Evolutionary conservation across 768 basidiomycete genomes (phyloP), one percentile per base, ranked within the genome.

Genomic region (Mycena filopes): DNA sequence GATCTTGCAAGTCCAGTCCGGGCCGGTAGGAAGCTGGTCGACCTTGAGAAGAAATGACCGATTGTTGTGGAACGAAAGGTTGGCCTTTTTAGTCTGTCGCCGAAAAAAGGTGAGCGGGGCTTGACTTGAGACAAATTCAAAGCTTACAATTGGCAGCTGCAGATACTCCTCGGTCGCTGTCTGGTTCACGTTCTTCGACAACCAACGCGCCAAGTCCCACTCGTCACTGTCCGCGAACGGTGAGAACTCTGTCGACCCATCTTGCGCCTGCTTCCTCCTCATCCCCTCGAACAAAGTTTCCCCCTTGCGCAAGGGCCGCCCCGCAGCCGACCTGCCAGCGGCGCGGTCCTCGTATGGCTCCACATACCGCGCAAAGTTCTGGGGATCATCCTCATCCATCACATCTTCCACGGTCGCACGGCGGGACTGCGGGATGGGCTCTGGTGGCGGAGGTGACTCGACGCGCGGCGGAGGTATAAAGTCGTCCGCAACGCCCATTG

Each of bases 1-100:
- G 20, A 55, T 63, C 40, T 73, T 60, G 47, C 73, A 74, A 7
- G 23, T 62, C 71, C 69, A 74, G 20, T 55, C 42, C 12, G 70
- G 55, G 26, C 67, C 68, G 20, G 38, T 60, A 1, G 62, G 71
- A 10, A 73, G 55, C 20, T 26, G 20, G 57, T 72, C 64, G 2
- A 74, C 49, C 31, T 68, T 69, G 45, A 70, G 21, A 3, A 74
- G 59, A 55, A 73, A 70, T 1, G 57, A 2, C 6, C 33, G 33
- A 12, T 33, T 33, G 12, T 33, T 33, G 33, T 33, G 33, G 12
- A 33, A 33, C 12, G 72, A 74, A 3, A 47, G 46, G 12, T 47
- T 51, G 15, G 46, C 23, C 20, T 42, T 50, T 23, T 33, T 41
- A 18, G 31, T 56, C 63, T 66, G 23, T n/a, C n/a, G n/a, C 8